These are phyloP conservation scores for Podospora pseudoanserina DNA, from an alignment of 495 filamentous ascomycete genomes.

Conservation along the genomic window DNA sequence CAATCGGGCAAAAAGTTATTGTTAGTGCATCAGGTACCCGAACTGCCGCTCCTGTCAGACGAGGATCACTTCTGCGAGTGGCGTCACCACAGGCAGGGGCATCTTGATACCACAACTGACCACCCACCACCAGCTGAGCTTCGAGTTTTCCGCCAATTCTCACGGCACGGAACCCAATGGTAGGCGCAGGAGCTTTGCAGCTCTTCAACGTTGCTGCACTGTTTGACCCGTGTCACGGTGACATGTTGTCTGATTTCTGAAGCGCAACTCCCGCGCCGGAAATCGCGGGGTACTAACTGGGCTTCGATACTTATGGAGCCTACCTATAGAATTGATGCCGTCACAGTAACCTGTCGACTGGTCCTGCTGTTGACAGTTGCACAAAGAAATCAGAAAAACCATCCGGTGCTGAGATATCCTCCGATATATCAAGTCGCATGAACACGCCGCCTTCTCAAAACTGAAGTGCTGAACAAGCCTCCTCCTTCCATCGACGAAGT, in stretches of 20 bases:
- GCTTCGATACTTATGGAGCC: neutral
- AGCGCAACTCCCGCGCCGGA: neutral
- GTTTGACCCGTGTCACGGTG: neutral
- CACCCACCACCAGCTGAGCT: no score
- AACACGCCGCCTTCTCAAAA: slow-evolving; percentile 4
- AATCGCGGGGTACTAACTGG: neutral
- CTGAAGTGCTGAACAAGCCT: slow-evolving; percentile 1
- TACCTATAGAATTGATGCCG: neutral
- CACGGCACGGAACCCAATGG: slow-evolving; percentile 7
- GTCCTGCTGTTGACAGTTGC: neutral
- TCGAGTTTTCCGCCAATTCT: neutral
- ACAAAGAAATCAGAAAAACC: neutral
- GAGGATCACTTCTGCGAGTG: slow-evolving; percentile 23
- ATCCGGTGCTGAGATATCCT: neutral
- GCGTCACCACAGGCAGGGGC: slow-evolving; percentile 15
- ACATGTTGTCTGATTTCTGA: neutral
- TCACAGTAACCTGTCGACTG: neutral
- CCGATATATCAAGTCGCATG: neutral
- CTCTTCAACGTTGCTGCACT: neutral
- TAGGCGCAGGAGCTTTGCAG: neutral
- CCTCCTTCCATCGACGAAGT: neutral
- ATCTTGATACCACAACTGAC: neutral
- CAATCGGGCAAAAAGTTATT: slow-evolving; percentile 15
- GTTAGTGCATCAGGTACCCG: slow-evolving; percentile 32
- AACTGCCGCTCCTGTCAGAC: slow-evolving; percentile 14